These are phyloP conservation scores for Colletotrichum tanaceti DNA, from an alignment of 2,329 filamentous ascomycete genomes.

Conservation along the genomic window DNA sequence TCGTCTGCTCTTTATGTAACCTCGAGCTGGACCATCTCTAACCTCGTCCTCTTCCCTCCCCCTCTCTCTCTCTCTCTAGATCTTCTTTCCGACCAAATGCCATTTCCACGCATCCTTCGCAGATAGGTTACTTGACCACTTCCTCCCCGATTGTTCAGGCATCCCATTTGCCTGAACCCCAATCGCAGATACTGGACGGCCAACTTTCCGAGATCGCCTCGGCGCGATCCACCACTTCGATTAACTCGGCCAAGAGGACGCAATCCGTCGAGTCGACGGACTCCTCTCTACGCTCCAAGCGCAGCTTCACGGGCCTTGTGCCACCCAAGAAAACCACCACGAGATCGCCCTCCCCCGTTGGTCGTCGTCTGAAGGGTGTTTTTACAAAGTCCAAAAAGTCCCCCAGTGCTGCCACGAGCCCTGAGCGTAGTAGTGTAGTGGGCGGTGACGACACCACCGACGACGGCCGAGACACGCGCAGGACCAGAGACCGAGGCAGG, in stretches of 20 bases:
- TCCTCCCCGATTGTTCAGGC: slow-evolving; percentile 76
- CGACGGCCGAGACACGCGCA: slow-evolving; percentile 33
- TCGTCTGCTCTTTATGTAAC: slow-evolving; percentile 21
- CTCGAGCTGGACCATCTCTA: slow-evolving; percentile 29
- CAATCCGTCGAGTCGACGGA: slow-evolving; percentile 49
- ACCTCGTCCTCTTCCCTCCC: slow-evolving; percentile 21
- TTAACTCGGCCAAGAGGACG: slow-evolving; percentile 49
- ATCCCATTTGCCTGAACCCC: slow-evolving; percentile 61
- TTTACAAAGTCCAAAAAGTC: slow-evolving; percentile 69
- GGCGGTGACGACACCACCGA: slow-evolving; percentile 40
- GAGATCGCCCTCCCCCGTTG: slow-evolving; percentile 75
- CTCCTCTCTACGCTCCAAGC: slow-evolving; percentile 46
- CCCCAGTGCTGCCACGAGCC: slow-evolving; percentile 56
- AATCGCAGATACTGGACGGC: slow-evolving; percentile 54
- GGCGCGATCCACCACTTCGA: slow-evolving; percentile 54
- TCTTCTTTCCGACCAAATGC: slow-evolving; percentile 53
- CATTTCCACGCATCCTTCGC: slow-evolving; percentile 70
- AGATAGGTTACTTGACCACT: slow-evolving; percentile 74
- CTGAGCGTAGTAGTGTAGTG: slow-evolving; percentile 45
- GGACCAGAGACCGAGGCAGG: slow-evolving; percentile 33
- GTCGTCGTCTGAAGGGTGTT: slow-evolving; percentile 76
- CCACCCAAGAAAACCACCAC: slow-evolving; percentile 58
- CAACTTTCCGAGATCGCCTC: slow-evolving; percentile 44
- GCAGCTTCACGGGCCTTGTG: slow-evolving; percentile 54
- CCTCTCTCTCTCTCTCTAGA: slow-evolving; percentile 27